phyloP scores from a whole-genome alignment of 1,139 yeast genomes.

The Zhuliangozyma blackwelliae region DNA sequence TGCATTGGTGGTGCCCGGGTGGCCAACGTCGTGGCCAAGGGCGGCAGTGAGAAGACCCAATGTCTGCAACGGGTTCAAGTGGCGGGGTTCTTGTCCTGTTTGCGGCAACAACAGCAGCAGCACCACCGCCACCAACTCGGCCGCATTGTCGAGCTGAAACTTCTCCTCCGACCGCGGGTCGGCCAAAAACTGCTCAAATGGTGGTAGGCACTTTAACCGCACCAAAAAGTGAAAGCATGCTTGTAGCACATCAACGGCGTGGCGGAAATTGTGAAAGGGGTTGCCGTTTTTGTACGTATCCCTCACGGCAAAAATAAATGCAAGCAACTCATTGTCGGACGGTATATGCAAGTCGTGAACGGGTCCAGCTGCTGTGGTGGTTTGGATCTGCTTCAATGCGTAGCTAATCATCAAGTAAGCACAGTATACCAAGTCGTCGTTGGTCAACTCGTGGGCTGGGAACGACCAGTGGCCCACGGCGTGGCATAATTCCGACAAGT shows the following conservation, averaged over 20 bases:
- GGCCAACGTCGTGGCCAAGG: slow-evolving; percentile 93
- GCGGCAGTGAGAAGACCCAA: slow-evolving; percentile 72
- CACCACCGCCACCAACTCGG: slow-evolving; percentile 1
- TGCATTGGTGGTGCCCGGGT: slow-evolving; percentile 89
- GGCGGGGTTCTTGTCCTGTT: slow-evolving; percentile 6
- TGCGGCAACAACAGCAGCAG: too few relatives aligned
- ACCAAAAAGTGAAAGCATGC: slow-evolving; percentile 70
- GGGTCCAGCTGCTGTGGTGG: slow-evolving; percentile 1
- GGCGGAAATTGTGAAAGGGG: slow-evolving; percentile 92
- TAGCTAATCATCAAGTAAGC: slow-evolving; percentile 53
- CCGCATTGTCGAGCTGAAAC: not conserved
- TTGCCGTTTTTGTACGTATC: slow-evolving; percentile 79
- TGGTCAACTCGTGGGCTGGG: slow-evolving; percentile 64
- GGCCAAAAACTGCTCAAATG: slow-evolving; percentile 30
- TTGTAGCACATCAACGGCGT: slow-evolving; percentile 92
- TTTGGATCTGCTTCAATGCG: slow-evolving; percentile 33
- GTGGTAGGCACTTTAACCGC: slow-evolving; percentile 44
- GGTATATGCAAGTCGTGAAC: slow-evolving; percentile 17
- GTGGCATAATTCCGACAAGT: slow-evolving; percentile 29
- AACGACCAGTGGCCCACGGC: slow-evolving; percentile 52
- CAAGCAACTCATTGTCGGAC: slow-evolving; percentile 44
- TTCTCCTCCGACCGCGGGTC: slow-evolving; percentile 27
- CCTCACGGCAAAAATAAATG: slow-evolving; percentile 61
- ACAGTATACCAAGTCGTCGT: slow-evolving; percentile 65
- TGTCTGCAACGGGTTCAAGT: slow-evolving; percentile 45